Base-by-base conservation (phyloP, 345 rosid species). In the Cardamine occulta region DNA sequence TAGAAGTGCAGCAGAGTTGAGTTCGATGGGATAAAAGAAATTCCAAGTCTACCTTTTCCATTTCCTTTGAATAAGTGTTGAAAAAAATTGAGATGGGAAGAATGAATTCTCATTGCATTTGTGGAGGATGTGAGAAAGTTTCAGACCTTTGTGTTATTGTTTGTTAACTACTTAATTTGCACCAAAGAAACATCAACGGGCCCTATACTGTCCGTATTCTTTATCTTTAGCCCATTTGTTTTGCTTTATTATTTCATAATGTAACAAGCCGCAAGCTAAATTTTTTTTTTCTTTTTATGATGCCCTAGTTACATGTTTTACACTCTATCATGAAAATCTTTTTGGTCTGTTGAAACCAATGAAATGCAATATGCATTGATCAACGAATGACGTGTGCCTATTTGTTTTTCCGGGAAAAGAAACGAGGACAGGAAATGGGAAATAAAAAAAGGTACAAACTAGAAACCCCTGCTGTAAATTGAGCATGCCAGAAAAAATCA, bases 51-150 rank as follows among this genome's bases (percentile, higher is more conserved):
- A 51, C 63, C 15, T 62, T 64, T 64, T 32, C 17, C 39, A 1
- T 55, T 73, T 54, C 18, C 28, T 23, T 56, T 65, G 19, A 74
- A 66, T 66, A 74, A 64, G 37, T 65, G 66, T 65, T 68, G 40
- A n/a, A 18, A 24, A 32, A 19, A 15, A 4, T 15, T 73, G 56
- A 73, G 23, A 53, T 53, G 47, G 32, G 56, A 21, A 74, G 26
- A 14, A 19, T 42, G 48, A 45, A 34, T 55, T 65, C 51, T 66
- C 71, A 31, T 5, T 32, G 28, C 31, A 21, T 21, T 42, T 47
- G 56, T 14, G 45, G 37, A 49, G 53, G 37, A 44, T 15, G 18
- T 45, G 49, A 73, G 70, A 62, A 72, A 26, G 53, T 42, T 37
- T 37, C 15, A 61, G 19, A 61, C 40, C 12, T 72, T 72, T 29